A percentile compares a stretch with the other conserved stretches of the same genome.
phyloP scores from a whole-genome alignment of 2,329 filamentous ascomycete genomes.

The Bipolaris bicolor region DNA sequence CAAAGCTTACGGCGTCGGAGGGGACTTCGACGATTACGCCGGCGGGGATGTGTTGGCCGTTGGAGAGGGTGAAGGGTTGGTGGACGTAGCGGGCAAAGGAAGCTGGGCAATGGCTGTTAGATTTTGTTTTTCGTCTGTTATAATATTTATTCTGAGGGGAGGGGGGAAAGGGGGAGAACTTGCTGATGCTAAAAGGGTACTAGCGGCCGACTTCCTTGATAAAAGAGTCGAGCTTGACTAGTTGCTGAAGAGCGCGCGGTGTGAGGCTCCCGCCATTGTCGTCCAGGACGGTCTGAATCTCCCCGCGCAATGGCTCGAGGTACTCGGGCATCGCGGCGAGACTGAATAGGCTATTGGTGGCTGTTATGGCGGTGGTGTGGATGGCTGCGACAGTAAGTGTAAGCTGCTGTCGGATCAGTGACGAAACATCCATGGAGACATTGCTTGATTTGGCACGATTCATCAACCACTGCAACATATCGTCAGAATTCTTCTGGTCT shows the following conservation, averaged over 20 bases:
- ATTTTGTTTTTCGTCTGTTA: neutral
- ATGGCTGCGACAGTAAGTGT: slow-evolving; percentile 26
- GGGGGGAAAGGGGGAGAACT: slow-evolving; percentile 37
- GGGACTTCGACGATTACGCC: neutral
- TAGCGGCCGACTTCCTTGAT: slow-evolving; percentile 36
- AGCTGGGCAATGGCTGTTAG: slow-evolving; percentile 10
- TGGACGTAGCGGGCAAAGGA: slow-evolving; percentile 53
- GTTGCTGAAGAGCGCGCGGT: slow-evolving; percentile 26
- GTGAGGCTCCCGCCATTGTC: slow-evolving; percentile 36
- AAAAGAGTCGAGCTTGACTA: slow-evolving; percentile 36
- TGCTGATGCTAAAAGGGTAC: slow-evolving; percentile 14
- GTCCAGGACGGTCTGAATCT: slow-evolving; percentile 48
- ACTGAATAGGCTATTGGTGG: slow-evolving; percentile 33
- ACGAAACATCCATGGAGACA: neutral
- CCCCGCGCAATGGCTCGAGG: slow-evolving; percentile 49
- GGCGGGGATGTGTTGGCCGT: slow-evolving; percentile 54
- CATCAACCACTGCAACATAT: slow-evolving; percentile 38
- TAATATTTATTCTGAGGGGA: neutral
- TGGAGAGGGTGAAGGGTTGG: slow-evolving; percentile 57
- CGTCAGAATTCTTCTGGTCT: slow-evolving; percentile 14
- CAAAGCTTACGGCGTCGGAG: neutral
- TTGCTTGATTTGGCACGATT: slow-evolving; percentile 8
- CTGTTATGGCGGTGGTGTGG: slow-evolving; percentile 28
- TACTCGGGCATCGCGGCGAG: slow-evolving; percentile 43
- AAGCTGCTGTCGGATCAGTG: slow-evolving; percentile 8